Evolutionary conservation across 176 grass and related monocot genomes (phyloP), one percentile per base, ranked within the genome.

Genomic region (Paspalum notatum): DNA sequence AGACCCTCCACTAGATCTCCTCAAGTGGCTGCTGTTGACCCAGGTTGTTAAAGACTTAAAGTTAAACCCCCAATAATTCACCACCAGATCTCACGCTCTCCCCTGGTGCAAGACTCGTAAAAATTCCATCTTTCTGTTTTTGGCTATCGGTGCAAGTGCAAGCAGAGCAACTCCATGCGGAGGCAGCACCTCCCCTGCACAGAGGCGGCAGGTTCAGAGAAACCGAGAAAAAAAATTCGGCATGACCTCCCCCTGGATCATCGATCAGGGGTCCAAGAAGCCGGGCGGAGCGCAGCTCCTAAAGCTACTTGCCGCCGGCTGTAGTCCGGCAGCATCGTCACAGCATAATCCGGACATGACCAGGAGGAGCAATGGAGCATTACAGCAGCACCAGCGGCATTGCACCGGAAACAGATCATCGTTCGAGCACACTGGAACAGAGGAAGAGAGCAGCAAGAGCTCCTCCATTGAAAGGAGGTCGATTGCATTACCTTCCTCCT

Each of bases 241-340:
- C 85, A 87, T 80, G 71, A 69, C 71, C 78, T 69, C 75, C 6
- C 6, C 86, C 55, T 32, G 44, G 42, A 86, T 62, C 62, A 56
- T 22, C 24, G 76, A 52, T 52, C 51, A 60, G 42, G 9, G 49
- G 67, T 48, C 22, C 58, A 27, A 77, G 42, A 70, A 56, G 1
- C 10, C 8, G 10, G 54, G 40, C 67, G 32, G 67, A 49, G 57
- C 64, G 46, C 46, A n/a, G 14, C n/a, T 50, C 63, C 74, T 62
- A 60, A 1, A n/a, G n/a, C n/a, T 42, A n/a, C 48, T 10, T 43
- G 20, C 58, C 43, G 54, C 45, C 54, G 37, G 27, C 69, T n/a
- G n/a, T n/a, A n/a, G n/a, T n/a, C n/a, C n/a, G n/a, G n/a, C n/a
- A 12, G 2, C 43, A 39, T 1, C 75, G 11, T 53, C 65, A 32